phyloP scores from a whole-genome alignment of 1,284 basidiomycete genomes.

The Meripilus lineatus region DNA sequence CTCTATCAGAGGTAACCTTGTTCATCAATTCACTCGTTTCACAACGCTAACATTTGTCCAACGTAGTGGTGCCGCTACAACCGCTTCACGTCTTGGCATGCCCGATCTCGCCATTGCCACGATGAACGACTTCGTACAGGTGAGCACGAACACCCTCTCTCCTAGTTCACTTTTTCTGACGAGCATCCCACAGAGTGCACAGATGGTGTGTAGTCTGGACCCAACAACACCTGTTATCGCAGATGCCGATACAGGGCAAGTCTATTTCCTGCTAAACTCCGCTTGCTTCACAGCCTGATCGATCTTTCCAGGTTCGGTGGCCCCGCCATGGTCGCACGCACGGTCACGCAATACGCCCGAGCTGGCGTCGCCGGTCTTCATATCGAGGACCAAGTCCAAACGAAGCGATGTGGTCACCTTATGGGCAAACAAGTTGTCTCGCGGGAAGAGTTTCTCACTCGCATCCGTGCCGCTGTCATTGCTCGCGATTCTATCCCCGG shows the following conservation, averaged over 20 bases:
- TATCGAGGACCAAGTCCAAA: slow-evolving; percentile 82
- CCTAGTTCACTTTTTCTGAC: not conserved
- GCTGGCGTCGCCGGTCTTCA: slow-evolving; percentile 75
- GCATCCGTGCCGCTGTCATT: slow-evolving; percentile 73
- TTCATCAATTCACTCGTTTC: too few species aligned
- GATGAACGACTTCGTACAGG: slow-evolving; percentile 72
- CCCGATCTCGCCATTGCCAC: slow-evolving; percentile 79
- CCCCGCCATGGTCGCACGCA: slow-evolving; percentile 72
- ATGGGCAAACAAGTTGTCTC: slow-evolving; percentile 80
- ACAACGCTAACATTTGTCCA: slow-evolving; percentile 1
- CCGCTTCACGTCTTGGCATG: slow-evolving; percentile 70
- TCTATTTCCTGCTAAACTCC: not conserved
- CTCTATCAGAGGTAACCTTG: slow-evolving; percentile 56
- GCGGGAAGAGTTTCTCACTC: slow-evolving; percentile 68
- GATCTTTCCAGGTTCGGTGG: slow-evolving; percentile 57
- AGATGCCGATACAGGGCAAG: slow-evolving; percentile 74
- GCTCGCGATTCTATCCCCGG: slow-evolving; percentile 69
- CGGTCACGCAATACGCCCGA: slow-evolving; percentile 65
- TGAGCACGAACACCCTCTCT: slow-evolving; percentile 17
- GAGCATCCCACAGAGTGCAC: slow-evolving; percentile 33
- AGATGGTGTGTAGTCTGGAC: slow-evolving; percentile 63
- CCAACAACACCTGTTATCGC: slow-evolving; percentile 71
- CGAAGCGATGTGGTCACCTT: slow-evolving; percentile 79
- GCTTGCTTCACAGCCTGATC: not conserved
- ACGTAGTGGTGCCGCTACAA: slow-evolving; percentile 68